phyloP scores from a whole-genome alignment of 2,329 filamentous ascomycete species.

The Coniochaeta sp. region DNA sequence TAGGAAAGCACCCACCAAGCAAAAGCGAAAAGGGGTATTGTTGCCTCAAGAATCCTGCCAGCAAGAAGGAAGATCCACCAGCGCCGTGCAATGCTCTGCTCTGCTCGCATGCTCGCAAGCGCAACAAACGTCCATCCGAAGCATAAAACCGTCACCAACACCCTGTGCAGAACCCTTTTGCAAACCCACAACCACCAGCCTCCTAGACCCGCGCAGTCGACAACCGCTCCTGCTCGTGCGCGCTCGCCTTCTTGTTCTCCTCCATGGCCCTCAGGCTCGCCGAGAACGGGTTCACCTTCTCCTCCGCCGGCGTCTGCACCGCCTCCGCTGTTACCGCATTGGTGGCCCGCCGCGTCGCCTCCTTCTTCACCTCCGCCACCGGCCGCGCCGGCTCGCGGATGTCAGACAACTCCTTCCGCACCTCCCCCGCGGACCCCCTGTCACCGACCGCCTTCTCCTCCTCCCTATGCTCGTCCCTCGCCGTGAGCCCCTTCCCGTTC shows the following conservation, averaged over 20 bases:
- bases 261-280: neutral
- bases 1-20: no score
- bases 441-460: neutral
- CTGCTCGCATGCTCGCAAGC: no score
- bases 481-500: neutral
- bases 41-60: neutral
- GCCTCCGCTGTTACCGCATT: neutral
- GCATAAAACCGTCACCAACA: no score
- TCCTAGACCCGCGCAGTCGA: neutral
- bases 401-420: neutral
- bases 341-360: neutral
- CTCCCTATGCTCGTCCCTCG: neutral
- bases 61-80: neutral
- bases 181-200: neutral
- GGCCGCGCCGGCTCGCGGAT: neutral
- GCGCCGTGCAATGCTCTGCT: neutral
- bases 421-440: neutral
- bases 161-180: no score
- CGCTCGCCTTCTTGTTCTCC: neutral
- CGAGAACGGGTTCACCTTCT: slow-evolving; percentile 10
- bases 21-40: neutral
- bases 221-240: neutral
- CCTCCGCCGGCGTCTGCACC: neutral
- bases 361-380: slow-evolving; percentile 5
- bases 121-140: no score